A percentile compares a stretch with the other conserved stretches of the same genome.
phyloP scores from a whole-genome alignment of 192 early-diverging fungal genomes.

The Cetraspora pellucida region DNA sequence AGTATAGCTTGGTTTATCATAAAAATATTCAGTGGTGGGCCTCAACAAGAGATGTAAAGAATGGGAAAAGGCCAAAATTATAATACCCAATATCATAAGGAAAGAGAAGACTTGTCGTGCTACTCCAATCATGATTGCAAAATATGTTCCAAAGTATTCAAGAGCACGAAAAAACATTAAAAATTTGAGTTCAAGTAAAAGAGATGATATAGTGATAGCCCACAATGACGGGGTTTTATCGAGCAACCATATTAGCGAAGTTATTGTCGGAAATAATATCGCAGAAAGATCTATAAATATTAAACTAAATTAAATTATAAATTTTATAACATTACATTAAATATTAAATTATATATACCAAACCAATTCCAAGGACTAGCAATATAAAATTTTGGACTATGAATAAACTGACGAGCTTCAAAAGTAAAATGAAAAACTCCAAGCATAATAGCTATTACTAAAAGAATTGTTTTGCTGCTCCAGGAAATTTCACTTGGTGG shows the following conservation, averaged over 20 bases:
- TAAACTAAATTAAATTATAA: background rate
- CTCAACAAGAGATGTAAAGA: slow-evolving; percentile 3
- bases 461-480: background rate
- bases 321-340: background rate
- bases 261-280: background rate
- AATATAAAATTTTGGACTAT: background rate
- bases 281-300: background rate
- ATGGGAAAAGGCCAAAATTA: slow-evolving; percentile 9
- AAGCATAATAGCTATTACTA: background rate
- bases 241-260: background rate
- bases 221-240: background rate
- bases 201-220: background rate
- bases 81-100: background rate
- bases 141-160: slow-evolving; percentile 20
- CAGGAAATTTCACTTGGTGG: background rate
- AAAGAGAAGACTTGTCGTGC: background rate
- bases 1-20: background rate
- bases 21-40: background rate
- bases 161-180: slow-evolving; percentile 1
- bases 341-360: background rate
- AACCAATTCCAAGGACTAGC: background rate
- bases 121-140: slow-evolving; percentile 9
- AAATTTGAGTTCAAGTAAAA: background rate
- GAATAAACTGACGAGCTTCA: background rate
- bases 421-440: background rate